Evolutionary conservation across 2,329 filamentous ascomycete species (phyloP).

Genomic region (Alternaria sp.): DNA sequence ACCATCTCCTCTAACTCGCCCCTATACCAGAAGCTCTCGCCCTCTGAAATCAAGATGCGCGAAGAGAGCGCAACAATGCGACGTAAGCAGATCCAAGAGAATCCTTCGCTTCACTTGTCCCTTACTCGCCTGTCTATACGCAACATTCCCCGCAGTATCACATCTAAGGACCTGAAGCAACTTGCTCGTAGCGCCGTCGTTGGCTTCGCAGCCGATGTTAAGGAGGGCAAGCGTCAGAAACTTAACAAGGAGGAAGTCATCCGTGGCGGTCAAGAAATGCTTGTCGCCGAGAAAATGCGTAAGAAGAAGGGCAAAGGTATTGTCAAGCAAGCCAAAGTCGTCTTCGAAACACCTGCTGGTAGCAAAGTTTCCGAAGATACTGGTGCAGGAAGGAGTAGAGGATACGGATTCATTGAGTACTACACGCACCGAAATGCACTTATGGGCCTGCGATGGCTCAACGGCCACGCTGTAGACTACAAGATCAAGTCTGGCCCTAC

Average conservation of each 20-base stretch:
- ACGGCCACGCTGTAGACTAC: slow-evolving; percentile 72
- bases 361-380: slow-evolving; percentile 80
- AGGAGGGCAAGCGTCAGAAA: slow-evolving; percentile 74
- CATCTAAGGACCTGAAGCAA: slow-evolving; percentile 87
- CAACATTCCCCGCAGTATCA: slow-evolving; percentile 85
- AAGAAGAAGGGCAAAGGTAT: slow-evolving; percentile 86
- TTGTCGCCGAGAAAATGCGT: slow-evolving; percentile 78
- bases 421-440: slow-evolving; percentile 90
- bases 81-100: slow-evolving; percentile 87
- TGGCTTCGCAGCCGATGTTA: slow-evolving; percentile 90
- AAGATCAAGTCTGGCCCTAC: slow-evolving; percentile 56
- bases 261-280: slow-evolving; percentile 81
- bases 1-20: slow-evolving; percentile 79
- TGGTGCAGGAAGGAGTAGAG: slow-evolving; percentile 83
- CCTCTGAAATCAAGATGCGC: slow-evolving; percentile 84
- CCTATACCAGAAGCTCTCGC: slow-evolving; percentile 77
- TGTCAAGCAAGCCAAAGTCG: slow-evolving; percentile 91
- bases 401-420: slow-evolving; percentile 98
- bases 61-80: slow-evolving; percentile 87
- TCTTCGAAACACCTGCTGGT: slow-evolving; percentile 88
- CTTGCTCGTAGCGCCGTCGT: slow-evolving; percentile 92
- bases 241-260: slow-evolving; percentile 89
- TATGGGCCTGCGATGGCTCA: slow-evolving; percentile 94
- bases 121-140: slow-evolving; percentile 89
- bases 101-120: slow-evolving; percentile 87